These are phyloP conservation scores for Termitomyces heimii DNA, from an alignment of 768 basidiomycete species.

Conservation along the genomic window DNA sequence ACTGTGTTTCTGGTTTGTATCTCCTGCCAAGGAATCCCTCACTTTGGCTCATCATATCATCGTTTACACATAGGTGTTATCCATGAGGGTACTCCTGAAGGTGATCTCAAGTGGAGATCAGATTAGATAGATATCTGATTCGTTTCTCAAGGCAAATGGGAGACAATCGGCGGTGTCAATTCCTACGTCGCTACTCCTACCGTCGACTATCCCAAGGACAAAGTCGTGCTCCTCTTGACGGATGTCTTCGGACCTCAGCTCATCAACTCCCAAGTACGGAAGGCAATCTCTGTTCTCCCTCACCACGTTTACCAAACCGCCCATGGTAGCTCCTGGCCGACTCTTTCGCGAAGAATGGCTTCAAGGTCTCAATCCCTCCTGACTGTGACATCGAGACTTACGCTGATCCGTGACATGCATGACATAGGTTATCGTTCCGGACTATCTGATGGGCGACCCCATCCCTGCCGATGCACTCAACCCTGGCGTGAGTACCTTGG, in stretches of 20 bases:
- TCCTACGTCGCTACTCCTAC: conserved; percentile 51
- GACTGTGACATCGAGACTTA: background rate
- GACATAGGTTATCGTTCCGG: conserved; percentile 31
- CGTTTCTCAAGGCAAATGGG: conserved; percentile 36
- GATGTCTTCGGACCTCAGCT: conserved; percentile 49
- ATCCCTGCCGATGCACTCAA: conserved; percentile 29
- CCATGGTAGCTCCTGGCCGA: conserved; percentile 30
- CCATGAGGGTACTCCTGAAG: conserved; percentile 43
- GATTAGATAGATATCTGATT: conserved; percentile 4
- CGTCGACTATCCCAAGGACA: conserved; percentile 44
- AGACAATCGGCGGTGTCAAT: conserved; percentile 39
- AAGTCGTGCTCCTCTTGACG: conserved; percentile 47
- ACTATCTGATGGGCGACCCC: conserved; percentile 37
- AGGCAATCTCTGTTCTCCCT: background rate
- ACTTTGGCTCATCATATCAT: background rate
- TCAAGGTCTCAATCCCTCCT: conserved; percentile 24
- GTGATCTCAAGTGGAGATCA: conserved; percentile 18
- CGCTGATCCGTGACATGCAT: background rate
- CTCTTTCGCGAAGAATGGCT: conserved; percentile 39
- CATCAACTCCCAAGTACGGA: conserved; percentile 36
- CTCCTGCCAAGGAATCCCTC: background rate
- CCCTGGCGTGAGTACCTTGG: conserved; percentile 20
- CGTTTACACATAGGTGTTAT: conserved; percentile 32
- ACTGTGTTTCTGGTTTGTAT: conserved; percentile 48
- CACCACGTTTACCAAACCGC: background rate